Evolutionary conservation across 2,329 filamentous ascomycete genomes (phyloP).

Genomic region (Davidsoniella neocaledoniae): DNA sequence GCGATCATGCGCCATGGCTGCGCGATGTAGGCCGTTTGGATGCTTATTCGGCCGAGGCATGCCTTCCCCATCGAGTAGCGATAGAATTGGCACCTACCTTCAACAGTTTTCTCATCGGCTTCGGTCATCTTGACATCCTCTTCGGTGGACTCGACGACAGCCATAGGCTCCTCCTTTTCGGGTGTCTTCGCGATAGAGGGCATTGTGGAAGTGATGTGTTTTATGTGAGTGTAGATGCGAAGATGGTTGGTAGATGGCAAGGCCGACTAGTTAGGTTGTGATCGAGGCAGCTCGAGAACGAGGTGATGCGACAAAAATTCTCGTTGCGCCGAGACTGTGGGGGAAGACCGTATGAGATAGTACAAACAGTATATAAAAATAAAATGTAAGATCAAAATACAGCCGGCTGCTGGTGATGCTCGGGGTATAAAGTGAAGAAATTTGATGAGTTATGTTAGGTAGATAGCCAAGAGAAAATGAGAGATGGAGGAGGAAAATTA

Average conservation of each 20-base stretch:
- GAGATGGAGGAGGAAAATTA: background rate
- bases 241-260: no score
- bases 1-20: background rate
- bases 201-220: conserved; percentile 6
- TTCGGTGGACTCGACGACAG: conserved; percentile 10
- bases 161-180: conserved; percentile 13
- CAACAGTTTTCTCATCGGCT: conserved; percentile 16
- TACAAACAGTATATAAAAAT: no score
- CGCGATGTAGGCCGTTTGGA: background rate
- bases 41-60: background rate
- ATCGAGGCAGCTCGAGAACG: no score
- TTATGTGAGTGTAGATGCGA: background rate
- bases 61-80: background rate
- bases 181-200: conserved; percentile 12
- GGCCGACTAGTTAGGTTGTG: no score
- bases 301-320: no score
- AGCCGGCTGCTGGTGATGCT: no score
- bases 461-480: no score
- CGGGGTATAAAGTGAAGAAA: no score
- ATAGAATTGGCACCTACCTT: conserved; percentile 9
- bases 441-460: no score
- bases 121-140: conserved; percentile 17
- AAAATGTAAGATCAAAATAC: background rate
- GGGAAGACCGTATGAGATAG: no score
- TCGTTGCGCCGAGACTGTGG: no score